Conservation (phyloP, 768 basidiomycete species). For the Termitomyces sp. region DNA sequence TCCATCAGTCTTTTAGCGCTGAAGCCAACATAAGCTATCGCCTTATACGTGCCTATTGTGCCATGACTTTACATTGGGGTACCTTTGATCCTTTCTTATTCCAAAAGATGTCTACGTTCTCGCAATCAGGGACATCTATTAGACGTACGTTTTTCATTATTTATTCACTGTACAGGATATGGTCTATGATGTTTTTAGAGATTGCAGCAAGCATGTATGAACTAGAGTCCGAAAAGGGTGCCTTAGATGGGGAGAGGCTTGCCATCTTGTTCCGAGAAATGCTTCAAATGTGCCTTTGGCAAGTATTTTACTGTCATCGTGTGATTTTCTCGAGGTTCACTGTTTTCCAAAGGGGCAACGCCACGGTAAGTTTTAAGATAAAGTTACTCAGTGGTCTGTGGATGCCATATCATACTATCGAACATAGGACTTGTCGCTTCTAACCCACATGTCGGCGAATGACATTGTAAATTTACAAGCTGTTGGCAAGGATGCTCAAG, state of each 20-base stretch:
- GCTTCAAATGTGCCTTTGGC: constrained; percentile 90
- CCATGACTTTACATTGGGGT: constrained; percentile 63
- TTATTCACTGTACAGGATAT: not conserved
- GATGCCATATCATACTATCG: not conserved
- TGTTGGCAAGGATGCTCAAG: constrained; percentile 77
- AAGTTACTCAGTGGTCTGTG: not conserved
- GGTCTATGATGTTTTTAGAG: constrained; percentile 33
- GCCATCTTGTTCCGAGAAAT: constrained; percentile 73
- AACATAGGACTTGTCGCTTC: constrained; percentile 82
- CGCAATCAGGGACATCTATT: constrained; percentile 71
- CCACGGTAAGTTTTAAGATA: constrained; percentile 52
- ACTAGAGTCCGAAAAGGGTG: constrained; percentile 45
- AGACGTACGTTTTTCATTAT: constrained; percentile 47
- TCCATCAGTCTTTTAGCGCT: not conserved
- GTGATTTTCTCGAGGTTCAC: not conserved
- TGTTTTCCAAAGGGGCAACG: constrained; percentile 74
- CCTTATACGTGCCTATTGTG: constrained; percentile 68
- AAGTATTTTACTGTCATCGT: constrained; percentile 7
- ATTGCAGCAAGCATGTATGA: constrained; percentile 71
- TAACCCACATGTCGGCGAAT: constrained; percentile 77
- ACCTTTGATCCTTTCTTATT: constrained; percentile 77
- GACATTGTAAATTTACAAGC: constrained; percentile 83
- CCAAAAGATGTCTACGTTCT: constrained; percentile 81
- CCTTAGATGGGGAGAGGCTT: constrained; percentile 50
- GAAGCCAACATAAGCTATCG: constrained; percentile 59